Conservation (phyloP, 202 grass and related monocot genomes). For the Elaeis oleifera region DNA sequence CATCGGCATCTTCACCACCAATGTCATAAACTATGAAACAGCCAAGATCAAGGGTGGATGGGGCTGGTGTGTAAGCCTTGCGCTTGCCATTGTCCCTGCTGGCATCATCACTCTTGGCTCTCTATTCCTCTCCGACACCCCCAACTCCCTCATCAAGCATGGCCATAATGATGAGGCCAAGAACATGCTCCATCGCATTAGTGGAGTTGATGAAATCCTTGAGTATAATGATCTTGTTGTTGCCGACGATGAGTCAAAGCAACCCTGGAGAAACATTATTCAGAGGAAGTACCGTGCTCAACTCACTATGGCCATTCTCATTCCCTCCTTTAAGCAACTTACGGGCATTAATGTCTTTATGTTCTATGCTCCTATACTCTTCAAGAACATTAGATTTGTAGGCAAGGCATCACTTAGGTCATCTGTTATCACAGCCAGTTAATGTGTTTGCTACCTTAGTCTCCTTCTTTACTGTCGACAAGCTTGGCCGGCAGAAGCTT, state of each 20-base stretch:
- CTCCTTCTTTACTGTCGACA: constrained; percentile 67
- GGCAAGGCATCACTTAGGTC: constrained; percentile 74
- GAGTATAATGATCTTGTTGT: constrained; percentile 71
- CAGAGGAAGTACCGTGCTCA: constrained; percentile 46
- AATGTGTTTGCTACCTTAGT: constrained; percentile 79
- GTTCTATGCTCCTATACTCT: constrained; percentile 82
- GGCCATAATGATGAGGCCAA: constrained; percentile 46
- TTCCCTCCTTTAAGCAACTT: constrained; percentile 74
- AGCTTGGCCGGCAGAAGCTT: constrained; percentile 63
- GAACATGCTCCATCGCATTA: constrained; percentile 69
- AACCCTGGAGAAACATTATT: constrained; percentile 72
- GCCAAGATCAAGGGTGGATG: constrained; percentile 76
- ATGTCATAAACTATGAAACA: constrained; percentile 85
- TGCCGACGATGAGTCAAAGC: constrained; percentile 65
- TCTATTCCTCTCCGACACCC: constrained; percentile 85
- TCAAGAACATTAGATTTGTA: constrained; percentile 77
- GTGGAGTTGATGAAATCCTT: constrained; percentile 64
- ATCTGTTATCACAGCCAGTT: constrained; percentile 69
- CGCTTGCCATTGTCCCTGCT: constrained; percentile 67
- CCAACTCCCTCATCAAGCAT: constrained; percentile 85
- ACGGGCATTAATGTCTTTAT: constrained; percentile 90
- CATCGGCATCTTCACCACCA: constrained; percentile 66
- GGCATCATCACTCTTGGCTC: constrained; percentile 65
- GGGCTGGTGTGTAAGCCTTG: constrained; percentile 83
- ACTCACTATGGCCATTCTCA: constrained; percentile 61